Evolutionary conservation across 345 rosid genomes (phyloP).

Genomic region (Salix koriyanagi): DNA sequence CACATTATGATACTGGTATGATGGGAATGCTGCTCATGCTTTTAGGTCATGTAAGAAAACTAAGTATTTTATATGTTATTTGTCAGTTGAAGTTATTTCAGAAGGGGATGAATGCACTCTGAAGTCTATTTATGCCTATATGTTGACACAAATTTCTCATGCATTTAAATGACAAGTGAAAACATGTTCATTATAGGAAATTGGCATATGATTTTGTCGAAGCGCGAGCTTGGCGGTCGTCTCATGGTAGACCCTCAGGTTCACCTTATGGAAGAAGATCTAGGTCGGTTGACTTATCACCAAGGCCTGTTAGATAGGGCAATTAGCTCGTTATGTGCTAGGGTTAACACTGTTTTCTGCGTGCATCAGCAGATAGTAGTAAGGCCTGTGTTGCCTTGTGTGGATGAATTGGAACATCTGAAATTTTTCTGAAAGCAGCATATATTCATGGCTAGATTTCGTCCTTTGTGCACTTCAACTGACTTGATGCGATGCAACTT

Average conservation of each 20-base stretch:
- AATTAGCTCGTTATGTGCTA: neutral
- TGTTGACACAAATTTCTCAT: neutral
- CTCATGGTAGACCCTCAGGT: conserved; percentile 47
- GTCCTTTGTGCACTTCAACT: neutral
- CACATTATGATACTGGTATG: neutral
- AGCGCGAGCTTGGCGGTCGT: conserved; percentile 39
- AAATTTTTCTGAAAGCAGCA: neutral
- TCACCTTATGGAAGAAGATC: conserved; percentile 73
- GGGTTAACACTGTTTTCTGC: neutral
- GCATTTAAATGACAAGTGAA: neutral
- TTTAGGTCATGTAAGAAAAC: neutral
- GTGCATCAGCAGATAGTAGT: neutral
- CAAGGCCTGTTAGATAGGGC: conserved; percentile 31
- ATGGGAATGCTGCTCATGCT: neutral
- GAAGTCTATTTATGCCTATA: neutral
- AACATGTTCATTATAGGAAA: conserved; percentile 37
- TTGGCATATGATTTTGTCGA: conserved; percentile 41
- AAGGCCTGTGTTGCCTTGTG: neutral
- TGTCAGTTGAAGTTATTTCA: neutral
- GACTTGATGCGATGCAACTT: neutral
- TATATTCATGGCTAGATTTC: neutral
- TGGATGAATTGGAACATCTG: neutral
- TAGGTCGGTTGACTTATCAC: conserved; percentile 61
- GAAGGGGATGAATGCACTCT: neutral
- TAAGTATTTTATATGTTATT: neutral